Evolutionary conservation across 2,329 filamentous ascomycete genomes (phyloP), one percentile per base, ranked within the genome.

Genomic region (Diaporthe aspalathi): DNA sequence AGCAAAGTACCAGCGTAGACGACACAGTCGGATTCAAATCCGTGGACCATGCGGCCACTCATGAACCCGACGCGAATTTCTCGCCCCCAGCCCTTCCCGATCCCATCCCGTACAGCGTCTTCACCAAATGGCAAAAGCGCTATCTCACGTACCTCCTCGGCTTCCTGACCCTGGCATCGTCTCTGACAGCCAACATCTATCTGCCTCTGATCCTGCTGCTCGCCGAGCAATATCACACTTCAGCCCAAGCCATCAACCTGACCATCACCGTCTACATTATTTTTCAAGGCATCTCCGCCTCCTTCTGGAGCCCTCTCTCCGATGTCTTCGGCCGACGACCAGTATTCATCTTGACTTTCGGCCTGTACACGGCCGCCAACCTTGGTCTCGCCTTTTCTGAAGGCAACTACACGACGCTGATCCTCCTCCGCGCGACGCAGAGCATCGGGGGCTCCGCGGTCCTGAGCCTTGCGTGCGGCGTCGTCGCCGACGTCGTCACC

Each of bases 401-500:
- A 72, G 81, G 84, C 24, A 82, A 84, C 75, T 89, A 88, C 73
- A 81, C 83, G 1, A 86, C 88, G 0, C 79, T 91, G 20, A 76
- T 91, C n/a, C 80, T 90, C 3, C 79, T 91, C 3, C 84, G 90
- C 0, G 87, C 86, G 77, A 68, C 90, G 3, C 90, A 91, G 75
- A 89, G 87, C 35, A 83, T 84, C 1, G 89, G 91, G 0, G 90
- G 87, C 75, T 90, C 87, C 73, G 89, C 89, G 0, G 90, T 90
- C 0, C 83, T 93, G 17, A 89, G 91, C 0, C 83, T 94, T 1
- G 89, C 88, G 0, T 91, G 87, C 73, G 92, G 88, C 1, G 88
- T 93, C 3, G 87, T 94, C 9, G 89, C 90, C 0, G 92, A 94
- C 75, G 85, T 93, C 8, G 86, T 89, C 0, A 88, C 89, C 0